Conservation (phyloP, 1,139 yeast genomes). For the Geotrichum cucujoidarum region DNA sequence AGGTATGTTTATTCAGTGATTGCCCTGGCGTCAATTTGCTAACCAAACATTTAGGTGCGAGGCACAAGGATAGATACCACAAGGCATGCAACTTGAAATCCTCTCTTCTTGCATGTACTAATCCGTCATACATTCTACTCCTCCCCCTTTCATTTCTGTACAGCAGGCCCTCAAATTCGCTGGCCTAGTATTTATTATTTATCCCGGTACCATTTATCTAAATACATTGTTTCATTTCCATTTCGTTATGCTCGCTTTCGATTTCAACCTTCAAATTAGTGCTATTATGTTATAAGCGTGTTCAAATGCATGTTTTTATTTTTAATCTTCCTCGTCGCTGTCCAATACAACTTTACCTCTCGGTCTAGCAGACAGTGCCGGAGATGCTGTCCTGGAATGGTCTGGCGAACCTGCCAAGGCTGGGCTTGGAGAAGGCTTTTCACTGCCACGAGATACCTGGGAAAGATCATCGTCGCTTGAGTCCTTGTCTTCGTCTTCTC, state of each 20-base stretch:
- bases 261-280: too few relatives aligned
- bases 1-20: constrained; percentile 33
- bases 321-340: constrained; percentile 22
- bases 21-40: background rate
- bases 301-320: background rate
- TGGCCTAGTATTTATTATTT: too few relatives aligned
- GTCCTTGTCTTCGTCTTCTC: constrained; percentile 7
- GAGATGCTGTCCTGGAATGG: too few relatives aligned
- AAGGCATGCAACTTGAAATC: constrained; percentile 27
- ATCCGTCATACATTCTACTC: constrained; percentile 4
- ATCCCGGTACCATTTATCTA: constrained; percentile 11
- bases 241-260: background rate
- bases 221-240: background rate
- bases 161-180: too few relatives aligned
- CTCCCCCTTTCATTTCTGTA: too few relatives aligned
- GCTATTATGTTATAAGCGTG: too few relatives aligned
- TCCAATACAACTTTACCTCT: constrained; percentile 30
- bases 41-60: constrained; percentile 23
- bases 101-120: constrained; percentile 5
- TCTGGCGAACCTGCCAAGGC: too few relatives aligned
- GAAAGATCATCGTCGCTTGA: too few relatives aligned
- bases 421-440: too few relatives aligned
- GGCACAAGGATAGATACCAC: constrained; percentile 31
- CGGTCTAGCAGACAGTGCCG: background rate
- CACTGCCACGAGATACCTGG: too few relatives aligned